phyloP scores from a whole-genome alignment of 1,284 basidiomycete genomes.

The Cryptococcus sp. region DNA sequence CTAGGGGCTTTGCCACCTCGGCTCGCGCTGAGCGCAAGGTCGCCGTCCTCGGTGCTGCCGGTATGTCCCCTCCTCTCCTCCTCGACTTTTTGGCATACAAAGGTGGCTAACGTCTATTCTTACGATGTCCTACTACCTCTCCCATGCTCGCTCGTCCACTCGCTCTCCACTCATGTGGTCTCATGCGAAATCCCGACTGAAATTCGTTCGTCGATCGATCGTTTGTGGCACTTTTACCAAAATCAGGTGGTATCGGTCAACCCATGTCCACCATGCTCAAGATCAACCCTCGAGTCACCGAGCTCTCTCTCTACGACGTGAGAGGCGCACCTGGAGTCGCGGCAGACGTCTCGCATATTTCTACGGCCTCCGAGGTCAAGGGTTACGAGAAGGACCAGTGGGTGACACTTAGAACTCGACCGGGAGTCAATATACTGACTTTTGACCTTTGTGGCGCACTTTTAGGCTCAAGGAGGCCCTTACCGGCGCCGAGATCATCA shows the following conservation, averaged over 20 bases:
- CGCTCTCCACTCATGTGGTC: too few species aligned
- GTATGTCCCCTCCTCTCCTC: slow-evolving; percentile 14
- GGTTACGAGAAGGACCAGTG: slow-evolving; percentile 61
- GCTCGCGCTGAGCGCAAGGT: slow-evolving; percentile 50
- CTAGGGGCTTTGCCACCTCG: slow-evolving; percentile 51
- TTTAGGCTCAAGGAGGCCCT: slow-evolving; percentile 77
- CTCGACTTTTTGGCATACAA: not conserved
- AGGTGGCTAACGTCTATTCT: too few species aligned
- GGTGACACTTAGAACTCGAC: slow-evolving; percentile 48
- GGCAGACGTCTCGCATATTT: slow-evolving; percentile 88
- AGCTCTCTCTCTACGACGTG: slow-evolving; percentile 93
- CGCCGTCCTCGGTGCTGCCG: slow-evolving; percentile 54
- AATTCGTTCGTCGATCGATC: not conserved
- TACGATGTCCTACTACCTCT: not conserved
- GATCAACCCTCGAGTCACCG: slow-evolving; percentile 75
- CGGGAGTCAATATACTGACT: not conserved
- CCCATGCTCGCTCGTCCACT: not conserved
- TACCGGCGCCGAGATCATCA: slow-evolving; percentile 81
- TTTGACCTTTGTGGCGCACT: not conserved
- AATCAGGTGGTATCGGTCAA: slow-evolving; percentile 71
- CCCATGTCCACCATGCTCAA: slow-evolving; percentile 89
- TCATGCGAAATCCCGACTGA: too few species aligned
- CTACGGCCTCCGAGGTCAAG: slow-evolving; percentile 59
- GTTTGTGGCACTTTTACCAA: not conserved
- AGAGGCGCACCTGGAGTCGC: slow-evolving; percentile 95